Evolutionary conservation across 805 yeast species (phyloP).

Genomic region (Wickerhamiella spandovensis): DNA sequence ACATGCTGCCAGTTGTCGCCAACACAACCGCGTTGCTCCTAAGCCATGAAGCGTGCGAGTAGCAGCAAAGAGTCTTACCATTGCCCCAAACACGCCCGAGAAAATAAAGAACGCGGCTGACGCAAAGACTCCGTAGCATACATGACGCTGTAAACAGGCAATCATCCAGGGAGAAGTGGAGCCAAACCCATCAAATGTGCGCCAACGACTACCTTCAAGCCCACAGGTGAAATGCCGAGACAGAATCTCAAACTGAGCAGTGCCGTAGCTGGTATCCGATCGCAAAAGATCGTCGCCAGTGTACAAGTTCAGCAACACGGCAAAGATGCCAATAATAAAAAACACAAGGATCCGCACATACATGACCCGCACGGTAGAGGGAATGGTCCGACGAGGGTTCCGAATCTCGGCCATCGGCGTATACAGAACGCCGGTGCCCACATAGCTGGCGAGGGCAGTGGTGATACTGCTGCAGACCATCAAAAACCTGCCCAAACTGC

Average conservation of each 20-base stretch:
- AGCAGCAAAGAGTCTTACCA: slow-evolving; percentile 10
- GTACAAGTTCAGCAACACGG: background rate
- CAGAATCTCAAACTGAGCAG: background rate
- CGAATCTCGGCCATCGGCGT: slow-evolving; percentile 14
- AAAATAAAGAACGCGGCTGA: slow-evolving; percentile 8
- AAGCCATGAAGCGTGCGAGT: slow-evolving; percentile 12
- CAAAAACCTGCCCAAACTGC: slow-evolving; percentile 5
- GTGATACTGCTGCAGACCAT: slow-evolving; percentile 7
- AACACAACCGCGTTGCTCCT: slow-evolving; percentile 6
- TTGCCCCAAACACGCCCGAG: slow-evolving; percentile 7
- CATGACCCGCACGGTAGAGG: slow-evolving; percentile 4
- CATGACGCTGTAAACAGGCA: slow-evolving; percentile 1
- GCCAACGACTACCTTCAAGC: background rate
- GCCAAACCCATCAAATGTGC: background rate
- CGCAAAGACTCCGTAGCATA: slow-evolving; percentile 5
- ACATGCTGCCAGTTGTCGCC: slow-evolving; percentile 4
- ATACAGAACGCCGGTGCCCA: slow-evolving; percentile 10
- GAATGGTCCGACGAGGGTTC: slow-evolving; percentile 14
- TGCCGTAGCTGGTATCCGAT: background rate
- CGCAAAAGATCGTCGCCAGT: background rate
- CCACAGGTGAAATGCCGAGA: background rate
- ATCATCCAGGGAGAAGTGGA: slow-evolving; percentile 4
- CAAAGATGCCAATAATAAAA: background rate
- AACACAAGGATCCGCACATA: slow-evolving; percentile 5
- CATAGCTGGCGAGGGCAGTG: slow-evolving; percentile 3